Base-by-base conservation (phyloP, 208 protist genomes). In the Trypanosoma vivax region DNA sequence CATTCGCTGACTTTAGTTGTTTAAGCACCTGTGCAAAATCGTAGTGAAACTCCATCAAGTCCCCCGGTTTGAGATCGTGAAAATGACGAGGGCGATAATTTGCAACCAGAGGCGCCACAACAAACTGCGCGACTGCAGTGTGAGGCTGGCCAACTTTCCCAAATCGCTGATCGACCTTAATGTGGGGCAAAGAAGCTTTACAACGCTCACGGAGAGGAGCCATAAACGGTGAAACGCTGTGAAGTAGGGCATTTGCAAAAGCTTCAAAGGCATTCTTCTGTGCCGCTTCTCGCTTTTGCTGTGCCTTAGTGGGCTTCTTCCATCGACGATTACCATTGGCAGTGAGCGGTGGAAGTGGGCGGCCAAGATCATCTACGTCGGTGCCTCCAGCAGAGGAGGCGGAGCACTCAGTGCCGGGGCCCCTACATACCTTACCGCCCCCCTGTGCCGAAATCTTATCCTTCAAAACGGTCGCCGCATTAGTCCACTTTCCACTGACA, bases 81-180 rank as follows among this genome's bases (percentile, higher is more conserved):
- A 93, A 90, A 63, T 93, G 86, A 0, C 82, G 70, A 3, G 86
- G 86, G 16, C 86, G 76, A 68, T 93, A 93, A 54, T 89, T 93
- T 31, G 79, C 87, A 4, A 92, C 76, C 38, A 93, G 51, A 38
- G 86, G 86, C 2, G 86, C 86, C 2, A 90, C 82, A 14, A 90
- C 70, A 57, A 93, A 93, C 60, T 93, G 81, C 34, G 82, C 76
- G 28, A 90, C 78, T 9, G 86, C 86, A 24, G 82, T 84, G 54
- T 93, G 82, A 13, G 86, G 86, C 43, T 88, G 79, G 1, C 86
- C 86, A 42, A 60, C 74, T 59, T 88, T 90, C 42, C 86, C 86
- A 57, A 90, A 93, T 23, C 86, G 81, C 55, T 93, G 86, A 50
- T 93, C 86, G 9, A 93, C 62, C 60, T 93, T 93, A 35, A 93